Percentiles rank a stretch among this genome's conserved stretches.
Evolutionary conservation across 2,329 filamentous ascomycete species (phyloP).

Genomic region (Blumeria graminis): DNA sequence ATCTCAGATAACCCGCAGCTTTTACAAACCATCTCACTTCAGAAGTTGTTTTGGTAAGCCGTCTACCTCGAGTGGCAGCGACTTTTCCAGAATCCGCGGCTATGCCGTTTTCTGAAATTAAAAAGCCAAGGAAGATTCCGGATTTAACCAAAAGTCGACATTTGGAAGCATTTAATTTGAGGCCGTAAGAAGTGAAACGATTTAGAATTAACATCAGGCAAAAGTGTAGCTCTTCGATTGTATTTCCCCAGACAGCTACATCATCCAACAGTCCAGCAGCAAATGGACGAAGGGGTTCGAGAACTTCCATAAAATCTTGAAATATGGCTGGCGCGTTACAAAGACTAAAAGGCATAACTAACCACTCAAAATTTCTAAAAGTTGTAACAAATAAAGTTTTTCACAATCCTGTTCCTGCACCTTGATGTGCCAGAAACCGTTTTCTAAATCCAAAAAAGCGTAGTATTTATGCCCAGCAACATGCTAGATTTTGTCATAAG

Average conservation of each 20-base stretch:
- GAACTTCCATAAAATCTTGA: background rate
- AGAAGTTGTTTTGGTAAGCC: background rate
- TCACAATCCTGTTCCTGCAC: too few species aligned
- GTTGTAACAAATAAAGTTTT: too few species aligned
- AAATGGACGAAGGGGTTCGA: background rate
- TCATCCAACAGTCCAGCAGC: background rate
- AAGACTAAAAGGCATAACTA: background rate
- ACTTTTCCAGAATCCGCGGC: background rate
- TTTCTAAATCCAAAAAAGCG: too few species aligned
- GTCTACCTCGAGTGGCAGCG: background rate
- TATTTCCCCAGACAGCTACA: background rate
- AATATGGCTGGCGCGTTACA: background rate
- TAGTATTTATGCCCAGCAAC: too few species aligned
- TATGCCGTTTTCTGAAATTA: background rate
- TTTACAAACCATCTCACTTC: background rate
- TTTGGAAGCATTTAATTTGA: background rate
- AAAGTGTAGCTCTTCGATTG: background rate
- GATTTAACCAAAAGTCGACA: background rate
- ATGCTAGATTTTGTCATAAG: too few species aligned
- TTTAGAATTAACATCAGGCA: background rate
- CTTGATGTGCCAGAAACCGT: too few species aligned
- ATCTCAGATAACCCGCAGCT: background rate
- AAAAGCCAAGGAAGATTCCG: background rate
- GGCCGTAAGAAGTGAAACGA: background rate
- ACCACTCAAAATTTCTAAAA: background rate